Base-by-base conservation (phyloP, 768 basidiomycete genomes). In the Lactarius evosmus region DNA sequence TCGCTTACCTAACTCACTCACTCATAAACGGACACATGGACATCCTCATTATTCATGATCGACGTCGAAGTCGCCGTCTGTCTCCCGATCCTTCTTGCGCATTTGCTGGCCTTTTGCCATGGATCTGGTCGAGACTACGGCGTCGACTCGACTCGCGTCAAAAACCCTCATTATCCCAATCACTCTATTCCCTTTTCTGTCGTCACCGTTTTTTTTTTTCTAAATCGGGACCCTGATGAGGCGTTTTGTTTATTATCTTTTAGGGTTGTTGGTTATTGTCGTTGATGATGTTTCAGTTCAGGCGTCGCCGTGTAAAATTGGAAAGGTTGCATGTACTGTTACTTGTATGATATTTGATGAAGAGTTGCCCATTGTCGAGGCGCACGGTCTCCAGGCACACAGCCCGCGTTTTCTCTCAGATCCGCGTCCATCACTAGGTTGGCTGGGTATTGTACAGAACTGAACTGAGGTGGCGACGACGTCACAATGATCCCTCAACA, bases 121-220 rank as follows among this genome's bases (percentile, higher is more conserved):
- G 50, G 36, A 54, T 50, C 63, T 19, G 63, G 63, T 64, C 25
- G 63, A 64, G 63, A 64, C 41, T 29, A 49, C 46, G 22, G 30
- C 27, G 7, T 33, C 30, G 17, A 33, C 32, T 30, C 27, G 17
- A 53, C n/a, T 53, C 52, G 17, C 19, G 29, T 53, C 50, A 51
- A 25, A 30, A 25, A 51, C 50, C 50, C 12, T 30, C 50, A 51
- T 30, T 30, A 51, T 30, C 25, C 25, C 11, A 51, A 51, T 51
- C 6, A 30, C 17, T n/a, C 19, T 19, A 41, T 41, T 41, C 40
- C 40, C 19, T 41, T 41, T 41, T 41, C 19, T 17, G 19, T 38
- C 14, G 36, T 16, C 14, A 38, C 36, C 36, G 36, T 16, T 38
- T 17, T 38, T 16, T 38, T 16, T 38, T 16, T 38, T 38, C 19